Conservation (phyloP, 148 eudicot genomes). For the Rhododendron mucronatum region DNA sequence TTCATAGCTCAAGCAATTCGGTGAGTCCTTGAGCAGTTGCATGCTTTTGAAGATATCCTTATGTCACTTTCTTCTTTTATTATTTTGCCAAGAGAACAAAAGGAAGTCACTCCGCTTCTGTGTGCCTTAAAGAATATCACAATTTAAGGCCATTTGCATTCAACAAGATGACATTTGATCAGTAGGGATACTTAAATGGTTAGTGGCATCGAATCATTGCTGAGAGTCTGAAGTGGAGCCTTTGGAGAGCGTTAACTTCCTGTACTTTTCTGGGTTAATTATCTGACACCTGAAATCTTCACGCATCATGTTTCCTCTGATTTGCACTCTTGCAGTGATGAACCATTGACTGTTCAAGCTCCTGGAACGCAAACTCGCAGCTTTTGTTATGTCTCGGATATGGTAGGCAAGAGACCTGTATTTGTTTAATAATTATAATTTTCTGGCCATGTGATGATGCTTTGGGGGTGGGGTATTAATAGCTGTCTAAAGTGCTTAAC, state of each 20-base stretch:
- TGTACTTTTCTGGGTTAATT: not conserved
- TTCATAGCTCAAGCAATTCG: slow-evolving; percentile 97
- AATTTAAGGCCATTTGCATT: too few relatives aligned
- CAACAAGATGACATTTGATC: not conserved
- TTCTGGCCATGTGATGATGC: not conserved
- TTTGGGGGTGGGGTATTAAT: not conserved
- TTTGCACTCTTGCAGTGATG: slow-evolving; percentile 44
- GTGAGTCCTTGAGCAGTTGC: slow-evolving; percentile 26
- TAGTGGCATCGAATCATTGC: not conserved
- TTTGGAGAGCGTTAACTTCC: not conserved
- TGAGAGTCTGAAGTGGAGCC: not conserved
- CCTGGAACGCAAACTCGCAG: slow-evolving; percentile 99
- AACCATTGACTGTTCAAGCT: slow-evolving; percentile 89
- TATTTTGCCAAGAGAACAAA: not conserved
- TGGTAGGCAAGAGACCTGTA: slow-evolving; percentile 42
- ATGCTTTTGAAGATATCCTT: not conserved
- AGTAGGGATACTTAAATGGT: not conserved
- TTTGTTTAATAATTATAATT: not conserved
- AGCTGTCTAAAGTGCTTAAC: not conserved
- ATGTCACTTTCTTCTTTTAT: not conserved
- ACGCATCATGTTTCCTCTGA: not conserved
- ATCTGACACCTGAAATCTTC: not conserved
- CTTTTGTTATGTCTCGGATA: slow-evolving; percentile 95
- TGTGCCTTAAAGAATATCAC: not conserved
- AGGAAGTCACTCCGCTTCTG: not conserved